Evolutionary conservation across 768 basidiomycete species (phyloP).

Genomic region (Boletus subcaerulescens): DNA sequence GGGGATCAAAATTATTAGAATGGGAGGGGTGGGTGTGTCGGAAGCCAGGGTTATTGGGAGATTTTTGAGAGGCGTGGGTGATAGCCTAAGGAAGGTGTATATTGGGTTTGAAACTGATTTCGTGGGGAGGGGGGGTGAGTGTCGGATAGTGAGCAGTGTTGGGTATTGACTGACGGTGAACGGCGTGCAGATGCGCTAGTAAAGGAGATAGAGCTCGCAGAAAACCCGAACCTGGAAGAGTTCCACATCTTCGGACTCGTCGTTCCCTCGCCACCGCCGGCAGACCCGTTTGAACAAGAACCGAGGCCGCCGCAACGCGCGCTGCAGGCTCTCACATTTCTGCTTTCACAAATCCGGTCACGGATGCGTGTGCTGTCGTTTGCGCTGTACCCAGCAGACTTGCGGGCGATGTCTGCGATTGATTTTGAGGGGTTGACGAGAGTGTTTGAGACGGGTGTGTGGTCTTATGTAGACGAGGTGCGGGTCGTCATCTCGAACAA

Average conservation of each 20-base stretch:
- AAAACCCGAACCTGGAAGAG: conserved; percentile 26
- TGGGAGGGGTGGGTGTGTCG: conserved; percentile 27
- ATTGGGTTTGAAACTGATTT: conserved; percentile 33
- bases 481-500: conserved; percentile 31
- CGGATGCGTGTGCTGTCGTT: conserved; percentile 31
- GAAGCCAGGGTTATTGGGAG: conserved; percentile 27
- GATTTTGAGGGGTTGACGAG: conserved; percentile 29
- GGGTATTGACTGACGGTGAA: conserved; percentile 6
- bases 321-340: conserved; percentile 24
- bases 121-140: conserved; percentile 29
- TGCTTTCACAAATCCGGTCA: conserved; percentile 27
- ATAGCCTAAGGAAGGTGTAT: conserved; percentile 22
- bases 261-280: conserved; percentile 28
- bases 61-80: conserved; percentile 23
- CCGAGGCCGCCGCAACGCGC: conserved; percentile 5
- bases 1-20: conserved; percentile 22
- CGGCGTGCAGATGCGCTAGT: conserved; percentile 22
- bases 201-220: conserved; percentile 24
- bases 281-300: conserved; percentile 20
- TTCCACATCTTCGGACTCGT: conserved; percentile 33
- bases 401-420: conserved; percentile 25
- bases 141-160: neutral
- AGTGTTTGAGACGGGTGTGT: conserved; percentile 22
- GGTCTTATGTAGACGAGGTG: conserved; percentile 26
- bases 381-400: conserved; percentile 31